phyloP scores from a whole-genome alignment of 2,329 filamentous ascomycete genomes.

The Akanthomyces uredinophilus region DNA sequence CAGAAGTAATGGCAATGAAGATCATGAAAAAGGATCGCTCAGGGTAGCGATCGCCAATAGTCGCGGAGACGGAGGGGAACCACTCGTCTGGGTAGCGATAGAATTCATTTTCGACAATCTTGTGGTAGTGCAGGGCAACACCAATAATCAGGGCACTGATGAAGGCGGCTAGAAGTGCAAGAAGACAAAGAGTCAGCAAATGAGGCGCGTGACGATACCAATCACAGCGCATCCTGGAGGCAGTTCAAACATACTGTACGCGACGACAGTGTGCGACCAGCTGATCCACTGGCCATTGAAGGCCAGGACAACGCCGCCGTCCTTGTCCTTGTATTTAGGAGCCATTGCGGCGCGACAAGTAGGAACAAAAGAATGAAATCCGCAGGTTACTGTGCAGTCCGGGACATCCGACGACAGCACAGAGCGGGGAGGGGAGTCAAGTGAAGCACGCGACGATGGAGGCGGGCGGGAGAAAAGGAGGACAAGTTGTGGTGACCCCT shows the following conservation, averaged over 20 bases:
- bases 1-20: slow-evolving; percentile 94
- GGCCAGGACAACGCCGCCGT: slow-evolving; percentile 52
- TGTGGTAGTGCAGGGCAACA: slow-evolving; percentile 79
- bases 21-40: slow-evolving; percentile 96
- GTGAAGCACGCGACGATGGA: slow-evolving; percentile 6
- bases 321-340: slow-evolving; percentile 59
- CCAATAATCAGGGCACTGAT: slow-evolving; percentile 80
- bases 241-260: slow-evolving; percentile 59
- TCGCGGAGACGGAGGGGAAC: slow-evolving; percentile 94
- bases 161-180: slow-evolving; percentile 62
- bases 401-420: slow-evolving; percentile 4
- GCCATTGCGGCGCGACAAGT: slow-evolving; percentile 31
- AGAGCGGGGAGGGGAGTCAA: neutral
- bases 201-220: neutral
- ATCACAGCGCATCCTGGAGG: neutral
- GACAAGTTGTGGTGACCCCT: neutral
- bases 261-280: slow-evolving; percentile 77
- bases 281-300: slow-evolving; percentile 89
- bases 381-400: slow-evolving; percentile 5
- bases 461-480: neutral
- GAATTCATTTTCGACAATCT: slow-evolving; percentile 97
- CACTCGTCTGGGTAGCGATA: slow-evolving; percentile 92
- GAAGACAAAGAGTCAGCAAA: slow-evolving; percentile 3
- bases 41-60: slow-evolving; percentile 94
- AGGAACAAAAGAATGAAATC: slow-evolving; percentile 9